Evolutionary conservation across 208 protist species (phyloP).

Genomic region (Trichomonas gallinae): DNA sequence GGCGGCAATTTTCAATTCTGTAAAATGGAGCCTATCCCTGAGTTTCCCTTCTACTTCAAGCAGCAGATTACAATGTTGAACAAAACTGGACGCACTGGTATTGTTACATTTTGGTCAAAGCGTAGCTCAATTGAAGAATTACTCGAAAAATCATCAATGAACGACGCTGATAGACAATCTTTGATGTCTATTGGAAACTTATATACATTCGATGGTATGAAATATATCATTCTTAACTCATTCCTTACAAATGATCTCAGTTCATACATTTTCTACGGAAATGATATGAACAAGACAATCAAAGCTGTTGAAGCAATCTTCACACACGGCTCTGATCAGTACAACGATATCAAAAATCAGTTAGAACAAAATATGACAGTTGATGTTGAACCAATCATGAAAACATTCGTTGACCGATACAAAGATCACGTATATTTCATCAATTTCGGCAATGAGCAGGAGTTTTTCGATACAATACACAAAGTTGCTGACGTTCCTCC

Average conservation of each 20-base stretch:
- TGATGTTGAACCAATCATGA: background rate
- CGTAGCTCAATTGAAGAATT: background rate
- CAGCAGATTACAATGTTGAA: background rate
- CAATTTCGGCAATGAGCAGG: background rate
- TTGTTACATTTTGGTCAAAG: background rate
- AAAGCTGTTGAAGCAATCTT: background rate
- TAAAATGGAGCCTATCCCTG: background rate
- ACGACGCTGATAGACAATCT: background rate
- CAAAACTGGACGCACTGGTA: background rate
- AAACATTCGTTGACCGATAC: background rate
- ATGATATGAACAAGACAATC: background rate
- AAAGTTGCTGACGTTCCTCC: background rate
- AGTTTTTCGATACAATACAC: background rate
- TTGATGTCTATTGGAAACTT: background rate
- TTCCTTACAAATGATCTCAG: background rate
- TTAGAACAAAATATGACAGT: background rate
- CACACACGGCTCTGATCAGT: background rate
- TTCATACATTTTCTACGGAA: background rate
- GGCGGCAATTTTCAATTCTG: background rate
- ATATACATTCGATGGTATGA: background rate
- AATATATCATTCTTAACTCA: background rate
- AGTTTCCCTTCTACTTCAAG: background rate
- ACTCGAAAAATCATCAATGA: background rate
- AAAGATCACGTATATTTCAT: background rate
- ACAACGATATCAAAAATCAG: background rate